A percentile compares a stretch with the other conserved stretches of the same genome.
Conservation (phyloP, 2,329 filamentous ascomycete species). For the Penicillium sp. region DNA sequence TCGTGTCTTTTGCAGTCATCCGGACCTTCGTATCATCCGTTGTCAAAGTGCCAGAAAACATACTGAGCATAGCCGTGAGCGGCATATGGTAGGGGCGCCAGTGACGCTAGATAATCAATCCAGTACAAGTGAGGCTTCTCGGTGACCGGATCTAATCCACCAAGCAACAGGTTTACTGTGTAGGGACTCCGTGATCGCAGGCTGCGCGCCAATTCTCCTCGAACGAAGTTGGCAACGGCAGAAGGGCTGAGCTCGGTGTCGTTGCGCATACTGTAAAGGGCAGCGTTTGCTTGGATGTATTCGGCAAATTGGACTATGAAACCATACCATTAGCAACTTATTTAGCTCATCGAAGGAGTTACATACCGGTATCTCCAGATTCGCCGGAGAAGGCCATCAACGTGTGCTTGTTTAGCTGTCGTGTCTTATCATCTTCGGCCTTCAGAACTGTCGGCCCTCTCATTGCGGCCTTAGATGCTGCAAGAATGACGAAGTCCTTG, state of each 20-base stretch:
- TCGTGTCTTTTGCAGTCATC: slow-evolving; percentile 1
- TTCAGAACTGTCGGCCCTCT: slow-evolving; percentile 95
- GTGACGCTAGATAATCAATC: slow-evolving; percentile 91
- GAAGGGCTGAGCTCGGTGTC: slow-evolving; percentile 85
- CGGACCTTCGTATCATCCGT: not conserved
- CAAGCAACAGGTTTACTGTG: slow-evolving; percentile 92
- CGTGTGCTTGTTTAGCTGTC: slow-evolving; percentile 85
- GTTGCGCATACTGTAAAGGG: slow-evolving; percentile 98
- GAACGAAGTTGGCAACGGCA: slow-evolving; percentile 88
- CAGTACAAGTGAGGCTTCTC: slow-evolving; percentile 91
- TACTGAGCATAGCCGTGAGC: slow-evolving; percentile 98
- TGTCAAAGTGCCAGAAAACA: slow-evolving; percentile 31
- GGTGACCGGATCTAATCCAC: slow-evolving; percentile 87
- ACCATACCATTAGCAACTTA: slow-evolving; percentile 15
- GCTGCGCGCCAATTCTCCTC: slow-evolving; percentile 85
- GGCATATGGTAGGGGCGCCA: slow-evolving; percentile 86
- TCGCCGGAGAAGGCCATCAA: slow-evolving; percentile 94
- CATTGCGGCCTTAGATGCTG: slow-evolving; percentile 97
- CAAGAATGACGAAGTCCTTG: slow-evolving; percentile 98
- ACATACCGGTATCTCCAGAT: slow-evolving; percentile 84
- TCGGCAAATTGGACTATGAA: slow-evolving; percentile 90
- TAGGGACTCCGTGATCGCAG: slow-evolving; percentile 91
- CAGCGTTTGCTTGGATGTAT: slow-evolving; percentile 97
- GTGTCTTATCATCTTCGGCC: slow-evolving; percentile 92
- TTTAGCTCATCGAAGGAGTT: slow-evolving; percentile 1